phyloP scores from a whole-genome alignment of 345 rosid species.

The Hevea brasiliensis region DNA sequence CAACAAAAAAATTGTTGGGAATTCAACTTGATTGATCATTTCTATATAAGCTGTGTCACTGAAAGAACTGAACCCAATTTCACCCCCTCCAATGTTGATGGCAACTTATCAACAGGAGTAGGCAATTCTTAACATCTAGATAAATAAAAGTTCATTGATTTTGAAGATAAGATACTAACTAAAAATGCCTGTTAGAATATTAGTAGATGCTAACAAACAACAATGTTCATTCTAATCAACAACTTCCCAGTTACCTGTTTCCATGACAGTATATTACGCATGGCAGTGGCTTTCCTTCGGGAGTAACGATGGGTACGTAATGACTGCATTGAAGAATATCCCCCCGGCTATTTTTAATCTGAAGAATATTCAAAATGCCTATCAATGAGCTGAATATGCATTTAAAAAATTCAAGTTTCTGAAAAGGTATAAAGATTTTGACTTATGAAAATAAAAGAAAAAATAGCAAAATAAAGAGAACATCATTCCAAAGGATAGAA shows the following conservation, averaged over 20 bases:
- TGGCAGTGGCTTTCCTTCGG: slow-evolving; percentile 72
- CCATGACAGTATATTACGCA: slow-evolving; percentile 98
- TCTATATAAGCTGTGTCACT: not conserved
- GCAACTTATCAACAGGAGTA: not conserved
- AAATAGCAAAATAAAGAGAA: not conserved
- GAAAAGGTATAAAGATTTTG: not conserved
- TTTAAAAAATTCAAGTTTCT: not conserved
- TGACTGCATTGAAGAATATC: slow-evolving; percentile 87
- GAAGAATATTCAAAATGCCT: slow-evolving; percentile 31
- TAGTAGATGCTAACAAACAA: not conserved
- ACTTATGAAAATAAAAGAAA: not conserved
- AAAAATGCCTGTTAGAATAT: not conserved
- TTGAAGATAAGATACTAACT: slow-evolving; percentile 5
- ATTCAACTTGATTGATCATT: not conserved
- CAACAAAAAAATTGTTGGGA: not conserved
- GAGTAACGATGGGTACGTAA: slow-evolving; percentile 57
- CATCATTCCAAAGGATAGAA: not conserved
- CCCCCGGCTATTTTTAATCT: slow-evolving; percentile 85
- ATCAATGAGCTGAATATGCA: not conserved
- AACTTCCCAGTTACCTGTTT: slow-evolving; percentile 53
- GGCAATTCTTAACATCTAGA: not conserved
- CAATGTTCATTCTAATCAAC: slow-evolving; percentile 1
- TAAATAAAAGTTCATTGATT: not conserved
- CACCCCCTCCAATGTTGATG: not conserved
- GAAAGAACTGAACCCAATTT: not conserved